Base-by-base conservation (phyloP, 75 land plant genomes). In the Pinus tabuliformis region DNA sequence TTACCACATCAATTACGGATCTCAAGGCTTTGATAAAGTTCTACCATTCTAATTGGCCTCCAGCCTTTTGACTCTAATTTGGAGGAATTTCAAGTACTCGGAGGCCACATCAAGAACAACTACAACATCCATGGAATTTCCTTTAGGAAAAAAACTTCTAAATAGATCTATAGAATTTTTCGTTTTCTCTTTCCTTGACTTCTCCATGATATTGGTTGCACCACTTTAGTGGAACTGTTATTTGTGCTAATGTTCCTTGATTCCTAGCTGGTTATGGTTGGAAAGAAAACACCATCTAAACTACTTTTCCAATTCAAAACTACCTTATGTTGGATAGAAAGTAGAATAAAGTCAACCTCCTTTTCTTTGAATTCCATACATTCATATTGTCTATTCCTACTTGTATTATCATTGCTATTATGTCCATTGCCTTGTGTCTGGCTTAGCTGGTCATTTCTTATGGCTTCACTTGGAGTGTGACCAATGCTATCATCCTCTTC, bases 401-500 rank as follows among this genome's bases (percentile, higher is more conserved):
- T 42, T 6, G 71, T 14, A 37, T 16, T 16, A 14, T 4, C 18
- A 64, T 16, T 33, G n/a, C 68, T 64, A n/a, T 42, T 45, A 68
- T 68, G 49, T 39, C 16, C 54, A 64, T 13, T 16, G 4, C 37
- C 68, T 37, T 24, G 42, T 1, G 22, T 37, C 12, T 18, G 1
- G 28, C 21, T 76, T 15, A 39, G 4, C 22, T 45, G 45, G 20
- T 15, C 13, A 42, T 56, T 56, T 42, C 20, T 56, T 5, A 54
- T 18, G 16, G 57, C n/a, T 73, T 75, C 26, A 60, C 86, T 78
- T 58, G 77, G 71, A 18, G 89, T 86, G 28, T 88, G 85, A 16
- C 87, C 93, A 12, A 91, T 91, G 82, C 93, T 91, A 18, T 91
- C 93, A 36, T 89, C 89, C 24, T 89, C 85, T 33, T 83, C 90